Percentiles rank a stretch among this genome's conserved stretches.
phyloP scores from a whole-genome alignment of 1,284 basidiomycete genomes.

The Ceratobasidium sp. region DNA sequence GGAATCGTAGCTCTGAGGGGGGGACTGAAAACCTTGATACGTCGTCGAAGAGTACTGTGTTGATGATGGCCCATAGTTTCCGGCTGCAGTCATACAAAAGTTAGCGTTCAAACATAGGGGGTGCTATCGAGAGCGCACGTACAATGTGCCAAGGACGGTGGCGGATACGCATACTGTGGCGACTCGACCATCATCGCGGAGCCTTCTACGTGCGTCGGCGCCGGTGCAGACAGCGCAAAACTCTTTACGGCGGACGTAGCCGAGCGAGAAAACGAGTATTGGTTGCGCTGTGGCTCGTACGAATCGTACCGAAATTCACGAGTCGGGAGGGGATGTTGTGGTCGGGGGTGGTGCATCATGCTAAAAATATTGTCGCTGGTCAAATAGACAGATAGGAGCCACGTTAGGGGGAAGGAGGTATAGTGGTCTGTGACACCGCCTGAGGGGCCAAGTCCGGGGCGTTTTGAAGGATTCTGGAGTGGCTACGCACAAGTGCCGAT shows the following conservation, averaged over 20 bases:
- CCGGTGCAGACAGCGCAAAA: not conserved
- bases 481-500: slow-evolving; percentile 14
- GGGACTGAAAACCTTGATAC: slow-evolving; percentile 15
- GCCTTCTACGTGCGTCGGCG: not conserved
- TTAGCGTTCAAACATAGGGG: not conserved
- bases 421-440: not conserved
- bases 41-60: not conserved
- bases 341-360: slow-evolving; percentile 41
- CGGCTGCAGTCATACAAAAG: not conserved
- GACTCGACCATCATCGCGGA: slow-evolving; percentile 19
- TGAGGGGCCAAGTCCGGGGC: slow-evolving; percentile 16
- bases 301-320: slow-evolving; percentile 1
- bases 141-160: slow-evolving; percentile 24
- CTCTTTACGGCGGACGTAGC: slow-evolving; percentile 10
- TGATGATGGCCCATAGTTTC: not conserved
- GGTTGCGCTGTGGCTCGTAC: slow-evolving; percentile 4
- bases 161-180: slow-evolving; percentile 24
- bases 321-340: slow-evolving; percentile 31
- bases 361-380: not conserved
- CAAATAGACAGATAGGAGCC: slow-evolving; percentile 16
- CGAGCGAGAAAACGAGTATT: not conserved
- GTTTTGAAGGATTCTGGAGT: slow-evolving; percentile 36
- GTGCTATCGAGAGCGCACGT: not conserved
- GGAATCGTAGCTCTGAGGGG: slow-evolving; percentile 6
- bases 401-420: not conserved